Base-by-base conservation (phyloP, 257 asterid species). In the Henckelia pumila region DNA sequence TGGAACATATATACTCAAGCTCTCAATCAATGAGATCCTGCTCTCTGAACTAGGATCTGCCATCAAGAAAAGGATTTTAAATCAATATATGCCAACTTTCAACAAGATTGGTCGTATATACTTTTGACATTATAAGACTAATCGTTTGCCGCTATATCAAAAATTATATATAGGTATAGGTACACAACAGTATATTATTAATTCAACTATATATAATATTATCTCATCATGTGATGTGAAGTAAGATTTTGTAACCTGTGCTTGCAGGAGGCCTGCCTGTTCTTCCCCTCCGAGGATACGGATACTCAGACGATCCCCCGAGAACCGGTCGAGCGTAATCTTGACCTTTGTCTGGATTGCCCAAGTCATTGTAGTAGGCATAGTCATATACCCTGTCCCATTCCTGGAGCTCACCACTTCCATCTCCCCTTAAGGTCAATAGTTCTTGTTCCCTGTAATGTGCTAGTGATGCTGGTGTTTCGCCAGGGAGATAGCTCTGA, bases 271-370 rank as follows among this genome's bases (percentile, higher is more conserved):
- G 71, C 5, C 95, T 56, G 35, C 93, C 89, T 0, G 96, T 89
- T 67, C 88, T 84, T 19, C 95, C 96, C 73, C 96, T 80, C 0
- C 95, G 93, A 44, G 96, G 96, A 63, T 82, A 82, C 20, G 87
- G 87, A 64, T 79, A 79, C 23, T 77, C 73, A 0, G 67, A 44
- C 0, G 84, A 77, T 17, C 87, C 87, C 2, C 87, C 87, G 5
- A 79, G 77, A 24, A 77, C 68, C 1, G 79, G 77, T 0, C 84
- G 83, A 49, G 35, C 76, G 1, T 66, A 68, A 3, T 79, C 82
- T 16, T 52, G 56, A 0, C 82, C 81, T 5, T 33, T 78, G 66
- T 83, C 88, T 4, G 88, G 85, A 50, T 78, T 59, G 0, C 77
- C 85, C 35, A 80, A 71, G 22, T 83, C 88, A 22, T 83, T 83